Conservation (phyloP, 805 yeast species). For the Hanseniaspora guilliermondii region DNA sequence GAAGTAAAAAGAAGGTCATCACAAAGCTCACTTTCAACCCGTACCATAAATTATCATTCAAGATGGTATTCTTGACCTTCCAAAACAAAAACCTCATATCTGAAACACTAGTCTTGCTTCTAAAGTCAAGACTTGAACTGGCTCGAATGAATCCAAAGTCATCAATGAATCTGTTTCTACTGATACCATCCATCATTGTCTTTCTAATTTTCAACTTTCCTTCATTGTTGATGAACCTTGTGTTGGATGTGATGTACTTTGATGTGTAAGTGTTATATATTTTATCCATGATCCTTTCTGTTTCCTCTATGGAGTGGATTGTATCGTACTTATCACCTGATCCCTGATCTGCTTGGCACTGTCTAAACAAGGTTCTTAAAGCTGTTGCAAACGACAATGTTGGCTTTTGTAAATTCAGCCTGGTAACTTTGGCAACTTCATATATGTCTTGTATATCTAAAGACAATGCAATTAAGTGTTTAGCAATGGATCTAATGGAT, state of each 20-base stretch:
- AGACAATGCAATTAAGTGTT: constrained; percentile 24
- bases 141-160: constrained; percentile 25
- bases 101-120: constrained; percentile 29
- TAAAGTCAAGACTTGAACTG: constrained; percentile 33
- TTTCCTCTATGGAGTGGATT: constrained; percentile 33
- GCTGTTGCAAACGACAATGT: constrained; percentile 33
- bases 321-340: constrained; percentile 34
- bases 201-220: not conserved
- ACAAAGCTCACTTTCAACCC: constrained; percentile 32
- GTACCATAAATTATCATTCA: constrained; percentile 33
- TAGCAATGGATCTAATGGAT: constrained; percentile 33
- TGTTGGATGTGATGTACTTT: constrained; percentile 20
- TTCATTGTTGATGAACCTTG: not conserved
- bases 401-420: constrained; percentile 30
- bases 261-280: constrained; percentile 36
- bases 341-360: constrained; percentile 37
- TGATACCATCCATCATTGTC: not conserved
- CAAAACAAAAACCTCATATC: constrained; percentile 31
- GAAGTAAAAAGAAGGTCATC: constrained; percentile 31
- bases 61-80: constrained; percentile 26
- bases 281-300: constrained; percentile 35
- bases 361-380: constrained; percentile 31
- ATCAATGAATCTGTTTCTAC: constrained; percentile 9
- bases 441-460: constrained; percentile 18
- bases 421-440: constrained; percentile 18